Evolutionary conservation across 108 stramenopile genomes (phyloP).

Genomic region (Cylindrotheca fusiformis): DNA sequence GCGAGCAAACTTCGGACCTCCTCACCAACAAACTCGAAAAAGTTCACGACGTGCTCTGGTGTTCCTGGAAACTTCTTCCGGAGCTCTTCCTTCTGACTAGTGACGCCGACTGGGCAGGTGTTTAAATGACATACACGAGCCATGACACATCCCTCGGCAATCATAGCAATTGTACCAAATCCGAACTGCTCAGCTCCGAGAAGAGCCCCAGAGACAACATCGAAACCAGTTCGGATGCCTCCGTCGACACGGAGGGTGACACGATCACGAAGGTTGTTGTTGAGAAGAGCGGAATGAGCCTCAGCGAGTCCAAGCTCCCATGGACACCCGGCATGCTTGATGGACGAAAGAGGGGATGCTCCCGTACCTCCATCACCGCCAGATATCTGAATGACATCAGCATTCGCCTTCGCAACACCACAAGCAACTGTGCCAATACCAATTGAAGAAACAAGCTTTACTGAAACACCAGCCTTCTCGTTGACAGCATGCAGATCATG

Average conservation of each 20-base stretch:
- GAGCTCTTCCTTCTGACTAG: conserved; percentile 94
- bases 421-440: conserved; percentile 96
- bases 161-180: conserved; percentile 95
- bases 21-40: conserved; percentile 93
- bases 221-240: conserved; percentile 89
- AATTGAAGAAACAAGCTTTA: conserved; percentile 96
- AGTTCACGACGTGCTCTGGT: conserved; percentile 97
- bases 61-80: conserved; percentile 94
- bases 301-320: conserved; percentile 94
- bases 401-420: conserved; percentile 94
- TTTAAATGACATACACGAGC: conserved; percentile 95
- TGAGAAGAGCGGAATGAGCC: conserved; percentile 85
- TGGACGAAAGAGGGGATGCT: conserved; percentile 88
- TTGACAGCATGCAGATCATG: conserved; percentile 93
- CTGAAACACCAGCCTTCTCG: conserved; percentile 90
- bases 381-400: conserved; percentile 93
- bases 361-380: conserved; percentile 95
- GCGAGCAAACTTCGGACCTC: conserved; percentile 86
- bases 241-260: conserved; percentile 90
- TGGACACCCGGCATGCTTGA: conserved; percentile 91
- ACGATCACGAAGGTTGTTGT: conserved; percentile 86
- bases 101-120: conserved; percentile 95
- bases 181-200: conserved; percentile 93
- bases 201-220: conserved; percentile 88
- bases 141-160: conserved; percentile 96